phyloP scores from a whole-genome alignment of 345 rosid species.

The Lepidium africanum region DNA sequence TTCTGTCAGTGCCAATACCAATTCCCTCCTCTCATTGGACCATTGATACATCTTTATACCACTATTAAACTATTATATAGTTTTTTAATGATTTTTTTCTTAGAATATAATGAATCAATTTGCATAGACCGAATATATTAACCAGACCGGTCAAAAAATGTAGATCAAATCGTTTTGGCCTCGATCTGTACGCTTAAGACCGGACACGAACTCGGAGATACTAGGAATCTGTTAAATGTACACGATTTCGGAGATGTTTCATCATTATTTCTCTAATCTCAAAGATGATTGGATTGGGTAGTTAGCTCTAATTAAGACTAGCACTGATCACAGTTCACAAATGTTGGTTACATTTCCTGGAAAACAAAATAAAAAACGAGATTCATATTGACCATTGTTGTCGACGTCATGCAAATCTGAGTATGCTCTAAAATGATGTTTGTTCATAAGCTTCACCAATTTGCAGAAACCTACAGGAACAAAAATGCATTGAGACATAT shows the following conservation, averaged over 20 bases:
- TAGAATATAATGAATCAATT: too few relatives aligned
- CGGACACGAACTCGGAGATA: too few relatives aligned
- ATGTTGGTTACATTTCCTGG: slow-evolving; percentile 3
- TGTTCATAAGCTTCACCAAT: slow-evolving; percentile 3
- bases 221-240: too few relatives aligned
- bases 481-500: not conserved
- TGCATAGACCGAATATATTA: not conserved
- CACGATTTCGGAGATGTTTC: not conserved
- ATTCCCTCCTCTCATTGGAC: not conserved
- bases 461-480: not conserved
- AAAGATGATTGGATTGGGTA: not conserved
- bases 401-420: slow-evolving; percentile 2
- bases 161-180: not conserved
- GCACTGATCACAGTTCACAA: slow-evolving; percentile 3
- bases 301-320: not conserved
- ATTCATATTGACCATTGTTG: not conserved
- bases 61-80: not conserved
- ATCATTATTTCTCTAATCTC: not conserved
- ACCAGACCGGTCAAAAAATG: not conserved
- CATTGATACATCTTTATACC: not conserved
- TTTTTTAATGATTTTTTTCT: too few relatives aligned
- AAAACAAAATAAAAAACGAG: not conserved
- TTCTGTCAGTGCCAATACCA: slow-evolving; percentile 20
- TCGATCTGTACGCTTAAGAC: not conserved
- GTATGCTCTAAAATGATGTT: not conserved